Base-by-base conservation (phyloP, 2,329 filamentous ascomycete genomes). In the Claviceps digitariae region DNA sequence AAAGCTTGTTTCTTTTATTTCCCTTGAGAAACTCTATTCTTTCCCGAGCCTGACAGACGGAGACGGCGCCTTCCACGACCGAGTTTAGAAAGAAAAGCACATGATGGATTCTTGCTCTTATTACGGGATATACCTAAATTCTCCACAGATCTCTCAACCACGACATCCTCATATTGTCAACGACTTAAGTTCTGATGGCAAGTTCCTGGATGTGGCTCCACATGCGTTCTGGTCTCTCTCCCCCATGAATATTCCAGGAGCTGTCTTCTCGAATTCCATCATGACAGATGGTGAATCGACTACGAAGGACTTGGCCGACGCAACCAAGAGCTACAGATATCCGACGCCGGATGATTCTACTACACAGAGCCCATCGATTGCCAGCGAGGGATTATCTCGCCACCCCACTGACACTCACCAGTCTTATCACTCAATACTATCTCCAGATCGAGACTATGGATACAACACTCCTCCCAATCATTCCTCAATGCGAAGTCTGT, bases 311-410 rank as follows among this genome's bases (percentile, higher is more conserved):
- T 40, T 23, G 40, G 20, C 45, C 21, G 49, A 49, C 44, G 20
- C 23, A 25, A 29, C 25, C 0, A 20, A 31, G 17, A 13, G 38
- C 7, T 17, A 27, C 41, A 31, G 27, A 23, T 51, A 52, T 34
- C 38, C 50, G 27, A 56, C 52, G 1, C 53, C 56, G 7, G 55
- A 34, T 12, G 48, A 49, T 13, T 34, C 54, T 9, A 21, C 27
- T 5, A n/a, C 44, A 15, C 21, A 52, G 2, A 57, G 56, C 21
- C 53, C 55, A 27, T 53, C 55, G 4, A 51, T 52, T 46, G 52
- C 51, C 20, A 56, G 55, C 25, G 55, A 56, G 13, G 20, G 20
- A 2, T 10, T 52, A n/a, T 40, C 41, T 21, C 58, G 17, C 10
- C 38, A 20, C 27, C 45, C n/a, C 7, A 25, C 36, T 8, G 50